Evolutionary conservation across 192 early-diverging fungal species (phyloP), one percentile per base, ranked within the genome.

Genomic region (Rhizophlyctis rosea): DNA sequence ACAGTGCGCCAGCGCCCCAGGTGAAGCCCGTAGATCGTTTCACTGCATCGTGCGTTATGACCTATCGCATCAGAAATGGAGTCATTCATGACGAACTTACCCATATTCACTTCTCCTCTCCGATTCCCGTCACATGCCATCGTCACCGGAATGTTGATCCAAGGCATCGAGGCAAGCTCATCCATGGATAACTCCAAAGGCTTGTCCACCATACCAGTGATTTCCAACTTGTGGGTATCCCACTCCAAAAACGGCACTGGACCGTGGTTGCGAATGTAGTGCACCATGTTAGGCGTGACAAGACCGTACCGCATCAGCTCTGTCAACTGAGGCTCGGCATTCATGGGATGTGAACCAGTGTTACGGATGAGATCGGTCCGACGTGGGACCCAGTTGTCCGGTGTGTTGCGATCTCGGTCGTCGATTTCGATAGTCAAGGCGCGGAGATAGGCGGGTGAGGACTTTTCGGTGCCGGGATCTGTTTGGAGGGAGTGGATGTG

Each of bases 251-350:
- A 61, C 27, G 87, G 86, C 1, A 87, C 87, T 25, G 81, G 48
- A 1, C 87, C 87, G 65, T 88, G 87, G 55, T 89, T 89, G 14
- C 87, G 56, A n/a, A 88, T 87, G 68, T 82, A 86, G 63, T 89
- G 85, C 34, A 88, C 53, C 28, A 72, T 55, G 25, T 55, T 55
- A 24, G 87, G 84, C 0, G 87, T 88, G 56, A 88, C 76, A 9
- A 76, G 80, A 23, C 62, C 64, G 36, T 80, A 57, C 27, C 39
- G 9, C 39, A 76, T 13, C 34, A 87, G 75, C 30, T 68, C 47
- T 34, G 57, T 54, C 34, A 76, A 47, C 21, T 77, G 64, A 24
- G 85, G 62, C 59, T 87, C 86, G 55, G 60, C 69, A 35, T 86
- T 86, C 56, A 86, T 81, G 27, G 85, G 85, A 56, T 86, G 81